Evolutionary conservation across 2,329 filamentous ascomycete genomes (phyloP), one percentile per base, ranked within the genome.

Genomic region (Harringtonia aguacate): DNA sequence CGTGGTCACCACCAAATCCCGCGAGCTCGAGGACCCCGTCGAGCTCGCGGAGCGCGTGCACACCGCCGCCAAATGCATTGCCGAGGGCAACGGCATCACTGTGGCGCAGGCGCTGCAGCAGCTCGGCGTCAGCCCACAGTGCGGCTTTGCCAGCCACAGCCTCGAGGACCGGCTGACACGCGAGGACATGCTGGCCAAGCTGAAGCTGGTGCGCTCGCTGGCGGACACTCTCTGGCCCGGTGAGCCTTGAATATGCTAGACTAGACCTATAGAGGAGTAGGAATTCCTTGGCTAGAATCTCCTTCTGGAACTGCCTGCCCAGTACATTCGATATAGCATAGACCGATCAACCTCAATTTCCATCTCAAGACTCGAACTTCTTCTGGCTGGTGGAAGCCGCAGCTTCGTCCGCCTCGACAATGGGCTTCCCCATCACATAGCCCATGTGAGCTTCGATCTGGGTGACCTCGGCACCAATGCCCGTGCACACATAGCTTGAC

Each of bases 121-220:
- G 50, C 66, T 86, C 22, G 77, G 79, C 36, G 75, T 84, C 24
- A 82, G 77, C 56, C 80, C 81, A 4, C 80, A 85, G 64, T 83
- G 79, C 56, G 79, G 79, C 1, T 82, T 83, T 58, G 82, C 82
- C 4, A 84, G 77, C 53, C 80, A 85, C 53, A 72, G 77, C 15
- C 69, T 80, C 50, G 82, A 80, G 1, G 84, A 86, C 55, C 69
- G 73, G 31, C 71, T 86, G 53, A 75, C 73, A 2, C 72, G 73
- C 54, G 72, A 81, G 30, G 81, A 79, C 53, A 86, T 86, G 81
- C 70, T 78, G 61, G 75, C 71, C 54, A 86, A 86, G 67, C 61
- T 86, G 54, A 71, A 76, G 63, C 64, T 86, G 46, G 81, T 86
- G 28, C 72, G 77, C 46, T 69, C 75, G 41, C 71, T 86, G 52